Percentiles rank a stretch among this genome's conserved stretches.
Conservation (phyloP, 2,329 filamentous ascomycete species). For the Nigrospora sphaerica region DNA sequence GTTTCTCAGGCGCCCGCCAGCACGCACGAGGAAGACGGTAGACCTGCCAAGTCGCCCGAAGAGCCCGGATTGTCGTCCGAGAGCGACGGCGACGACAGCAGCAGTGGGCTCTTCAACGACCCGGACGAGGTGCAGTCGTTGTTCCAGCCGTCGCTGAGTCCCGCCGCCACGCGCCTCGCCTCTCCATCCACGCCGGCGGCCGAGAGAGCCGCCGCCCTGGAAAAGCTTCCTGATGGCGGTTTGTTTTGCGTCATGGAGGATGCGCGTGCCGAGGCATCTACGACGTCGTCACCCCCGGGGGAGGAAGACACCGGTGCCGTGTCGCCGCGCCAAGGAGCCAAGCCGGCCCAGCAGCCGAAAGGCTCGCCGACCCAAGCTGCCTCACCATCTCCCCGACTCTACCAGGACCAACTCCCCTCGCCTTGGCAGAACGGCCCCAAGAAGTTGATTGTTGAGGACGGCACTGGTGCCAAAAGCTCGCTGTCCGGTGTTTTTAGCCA, state of each 20-base stretch:
- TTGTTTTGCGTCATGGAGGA: slow-evolving; percentile 28
- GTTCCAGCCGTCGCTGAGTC: slow-evolving; percentile 52
- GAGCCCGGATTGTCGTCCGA: slow-evolving; percentile 16
- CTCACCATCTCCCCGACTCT: slow-evolving; percentile 9
- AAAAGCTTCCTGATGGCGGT: slow-evolving; percentile 27
- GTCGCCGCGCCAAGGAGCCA: no score
- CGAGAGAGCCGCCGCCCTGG: slow-evolving; percentile 51
- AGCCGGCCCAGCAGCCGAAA: no score
- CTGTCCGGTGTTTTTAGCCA: slow-evolving; percentile 41
- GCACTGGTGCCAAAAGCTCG: slow-evolving; percentile 23
- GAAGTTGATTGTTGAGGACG: slow-evolving; percentile 24
- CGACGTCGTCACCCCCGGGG: no score
- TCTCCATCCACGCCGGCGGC: slow-evolving; percentile 46
- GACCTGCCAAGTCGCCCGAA: slow-evolving; percentile 3
- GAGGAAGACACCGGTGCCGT: no score
- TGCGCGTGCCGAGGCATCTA: neutral
- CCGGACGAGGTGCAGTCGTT: slow-evolving; percentile 53
- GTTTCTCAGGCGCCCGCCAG: no score
- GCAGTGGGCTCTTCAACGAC: slow-evolving; percentile 27
- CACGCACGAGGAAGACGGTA: no score
- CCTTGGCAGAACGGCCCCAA: slow-evolving; percentile 36
- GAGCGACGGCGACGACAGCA: slow-evolving; percentile 18
- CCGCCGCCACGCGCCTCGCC: slow-evolving; percentile 47
- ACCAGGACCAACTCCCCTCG: slow-evolving; percentile 17
- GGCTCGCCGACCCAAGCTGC: no score